A percentile compares a stretch with the other conserved stretches of the same genome.
Evolutionary conservation across 2,329 filamentous ascomycete genomes (phyloP).

Genomic region (Hypoxylon rubiginosum): DNA sequence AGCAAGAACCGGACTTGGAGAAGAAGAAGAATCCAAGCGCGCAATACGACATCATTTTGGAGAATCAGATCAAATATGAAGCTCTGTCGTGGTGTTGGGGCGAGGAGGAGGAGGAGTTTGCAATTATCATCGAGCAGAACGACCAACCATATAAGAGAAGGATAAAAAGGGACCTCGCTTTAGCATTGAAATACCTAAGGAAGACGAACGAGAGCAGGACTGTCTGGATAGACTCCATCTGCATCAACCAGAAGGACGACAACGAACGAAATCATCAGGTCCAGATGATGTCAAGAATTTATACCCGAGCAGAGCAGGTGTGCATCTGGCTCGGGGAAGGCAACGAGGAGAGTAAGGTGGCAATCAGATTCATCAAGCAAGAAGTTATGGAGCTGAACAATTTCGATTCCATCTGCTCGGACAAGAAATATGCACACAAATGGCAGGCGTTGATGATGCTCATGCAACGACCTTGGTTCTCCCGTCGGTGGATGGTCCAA

Average conservation of each 20-base stretch:
- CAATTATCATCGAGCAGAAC: neutral
- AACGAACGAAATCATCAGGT: neutral
- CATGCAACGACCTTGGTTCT: neutral
- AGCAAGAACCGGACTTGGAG: no score
- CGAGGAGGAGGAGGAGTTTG: neutral
- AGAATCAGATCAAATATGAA: neutral
- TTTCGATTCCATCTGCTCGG: neutral
- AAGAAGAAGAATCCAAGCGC: no score
- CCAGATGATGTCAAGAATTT: neutral
- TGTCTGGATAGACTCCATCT: neutral
- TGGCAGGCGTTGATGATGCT: neutral
- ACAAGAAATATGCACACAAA: neutral
- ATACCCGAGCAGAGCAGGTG: neutral
- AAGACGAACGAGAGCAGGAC: neutral
- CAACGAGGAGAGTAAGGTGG: neutral
- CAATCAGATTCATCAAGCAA: neutral
- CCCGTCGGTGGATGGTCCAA: neutral
- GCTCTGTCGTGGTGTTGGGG: neutral
- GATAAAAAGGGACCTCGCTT: neutral
- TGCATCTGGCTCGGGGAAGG: neutral
- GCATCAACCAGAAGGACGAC: neutral
- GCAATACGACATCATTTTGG: neutral
- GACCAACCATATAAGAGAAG: neutral
- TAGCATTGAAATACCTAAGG: neutral
- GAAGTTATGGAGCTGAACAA: neutral